Evolutionary conservation across 257 asterid genomes (phyloP).

Genomic region (Solanum chmielewskii): DNA sequence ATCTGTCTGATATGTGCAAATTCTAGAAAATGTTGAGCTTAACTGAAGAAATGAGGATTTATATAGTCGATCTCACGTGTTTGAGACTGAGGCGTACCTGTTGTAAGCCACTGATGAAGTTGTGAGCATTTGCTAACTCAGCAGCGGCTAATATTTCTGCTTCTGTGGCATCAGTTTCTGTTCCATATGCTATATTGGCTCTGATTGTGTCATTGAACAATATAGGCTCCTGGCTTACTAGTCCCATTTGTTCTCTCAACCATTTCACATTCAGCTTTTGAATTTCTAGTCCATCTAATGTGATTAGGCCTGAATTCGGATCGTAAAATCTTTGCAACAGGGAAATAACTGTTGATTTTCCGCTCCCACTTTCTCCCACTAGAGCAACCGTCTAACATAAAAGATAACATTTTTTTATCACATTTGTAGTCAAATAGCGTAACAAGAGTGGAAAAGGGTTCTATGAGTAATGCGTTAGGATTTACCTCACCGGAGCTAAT

Average conservation of each 20-base stretch:
- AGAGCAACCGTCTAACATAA: conserved; percentile 38
- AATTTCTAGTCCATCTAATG: conserved; percentile 25
- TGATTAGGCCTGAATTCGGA: conserved; percentile 31
- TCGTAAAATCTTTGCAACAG: conserved; percentile 43
- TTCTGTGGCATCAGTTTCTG: conserved; percentile 31
- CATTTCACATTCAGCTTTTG: conserved; percentile 23
- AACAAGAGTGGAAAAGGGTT: background rate
- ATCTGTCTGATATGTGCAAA: background rate
- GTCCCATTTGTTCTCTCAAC: conserved; percentile 48
- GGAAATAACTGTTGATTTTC: conserved; percentile 46
- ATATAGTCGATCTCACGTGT: background rate
- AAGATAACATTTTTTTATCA: background rate
- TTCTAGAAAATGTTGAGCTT: background rate
- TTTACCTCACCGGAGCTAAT: conserved; percentile 72
- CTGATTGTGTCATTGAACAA: conserved; percentile 36
- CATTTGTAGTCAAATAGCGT: background rate
- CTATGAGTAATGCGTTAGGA: background rate
- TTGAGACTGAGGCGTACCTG: conserved; percentile 6
- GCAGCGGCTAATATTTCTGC: conserved; percentile 35
- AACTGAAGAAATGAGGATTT: background rate
- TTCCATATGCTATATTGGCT: conserved; percentile 41
- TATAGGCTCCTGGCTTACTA: conserved; percentile 45
- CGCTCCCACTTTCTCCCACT: conserved; percentile 56
- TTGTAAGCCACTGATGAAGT: conserved; percentile 35
- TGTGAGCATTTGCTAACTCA: conserved; percentile 38